Evolutionary conservation across 345 rosid genomes (phyloP).

Genomic region (Cardamine occulta): DNA sequence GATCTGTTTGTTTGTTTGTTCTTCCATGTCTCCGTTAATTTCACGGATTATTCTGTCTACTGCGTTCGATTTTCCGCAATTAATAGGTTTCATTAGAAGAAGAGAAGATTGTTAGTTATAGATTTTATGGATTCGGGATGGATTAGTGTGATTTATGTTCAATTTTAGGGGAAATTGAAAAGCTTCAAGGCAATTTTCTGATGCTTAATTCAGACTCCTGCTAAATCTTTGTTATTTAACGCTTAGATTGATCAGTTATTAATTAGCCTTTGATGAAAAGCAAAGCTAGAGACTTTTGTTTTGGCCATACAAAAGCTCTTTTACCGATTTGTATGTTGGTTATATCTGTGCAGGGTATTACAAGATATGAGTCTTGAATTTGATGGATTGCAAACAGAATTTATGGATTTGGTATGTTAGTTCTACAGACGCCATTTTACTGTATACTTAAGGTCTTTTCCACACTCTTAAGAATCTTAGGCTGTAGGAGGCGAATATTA

Average conservation of each 20-base stretch:
- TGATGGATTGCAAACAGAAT: constrained; percentile 54
- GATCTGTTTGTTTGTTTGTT: constrained; percentile 17
- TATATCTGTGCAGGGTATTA: constrained; percentile 55
- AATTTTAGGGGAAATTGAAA: constrained; percentile 3
- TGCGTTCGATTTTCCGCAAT: not conserved
- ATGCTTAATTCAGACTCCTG: not conserved
- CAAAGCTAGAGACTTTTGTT: constrained; percentile 1
- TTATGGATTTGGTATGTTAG: constrained; percentile 67
- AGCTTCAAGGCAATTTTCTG: not conserved
- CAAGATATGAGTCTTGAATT: constrained; percentile 75
- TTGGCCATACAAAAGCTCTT: not conserved
- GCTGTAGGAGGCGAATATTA: constrained; percentile 56
- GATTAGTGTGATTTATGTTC: constrained; percentile 4
- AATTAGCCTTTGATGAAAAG: constrained; percentile 1
- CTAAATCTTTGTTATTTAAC: not conserved
- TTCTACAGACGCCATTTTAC: constrained; percentile 19
- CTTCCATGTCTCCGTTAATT: constrained; percentile 8
- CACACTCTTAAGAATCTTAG: constrained; percentile 45
- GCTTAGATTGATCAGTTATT: constrained; percentile 21
- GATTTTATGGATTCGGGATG: constrained; percentile 5
- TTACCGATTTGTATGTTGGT: constrained; percentile 20
- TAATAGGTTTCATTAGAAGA: not conserved
- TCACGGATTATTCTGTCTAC: constrained; percentile 7
- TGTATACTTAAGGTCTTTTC: constrained; percentile 1
- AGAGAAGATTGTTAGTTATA: not conserved